Base-by-base conservation (phyloP, 352 stramenopile genomes). In the Pythium oligandrum region DNA sequence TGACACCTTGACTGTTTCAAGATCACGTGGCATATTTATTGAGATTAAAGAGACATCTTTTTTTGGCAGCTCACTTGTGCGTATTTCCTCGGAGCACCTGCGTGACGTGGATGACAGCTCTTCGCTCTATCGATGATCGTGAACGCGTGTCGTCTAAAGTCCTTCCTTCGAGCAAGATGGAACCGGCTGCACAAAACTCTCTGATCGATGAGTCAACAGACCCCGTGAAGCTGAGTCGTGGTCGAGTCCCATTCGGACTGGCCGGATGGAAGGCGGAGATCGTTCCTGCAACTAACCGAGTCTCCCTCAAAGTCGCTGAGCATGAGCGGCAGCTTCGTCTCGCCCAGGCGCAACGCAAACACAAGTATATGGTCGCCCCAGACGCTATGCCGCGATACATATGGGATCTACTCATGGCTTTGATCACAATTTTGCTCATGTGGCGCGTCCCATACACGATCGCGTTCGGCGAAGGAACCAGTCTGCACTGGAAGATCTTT, bases 361-460 rank as follows among this genome's bases (percentile, higher is more conserved):
- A 77, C 57, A 78, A 72, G 48, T 82, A 78, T 53, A 78, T 81
- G 68, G 8, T 80, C 4, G 50, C 61, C 2, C 70, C 68, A 0
- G 71, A 85, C 39, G 78, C 71, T 1, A 67, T 65, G 32, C 37
- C 58, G 53, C 74, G 74, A 3, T 79, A 81, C 46, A 68, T 64
- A 32, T 85, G 74, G 71, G 74, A 85, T 47, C 52, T 79, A 34
- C 46, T 85, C 44, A 68, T 81, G 49, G 71, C 75, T 6, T 51
- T 80, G 12, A 68, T 72, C 33, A 85, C 75, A 2, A 70, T 85
- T 46, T n/a, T 77, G 36, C 68, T 85, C 42, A 71, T 80, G 45
- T 85, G 72, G 71, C 67, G 75, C 6, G 71, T 85, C 43, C 75
- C 75, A 11, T 81, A 83, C 60, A 73, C 70, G 12, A 77, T 85